These are phyloP conservation scores for Colletotrichum salicis DNA, from an alignment of 2,329 filamentous ascomycete species.

Conservation along the genomic window DNA sequence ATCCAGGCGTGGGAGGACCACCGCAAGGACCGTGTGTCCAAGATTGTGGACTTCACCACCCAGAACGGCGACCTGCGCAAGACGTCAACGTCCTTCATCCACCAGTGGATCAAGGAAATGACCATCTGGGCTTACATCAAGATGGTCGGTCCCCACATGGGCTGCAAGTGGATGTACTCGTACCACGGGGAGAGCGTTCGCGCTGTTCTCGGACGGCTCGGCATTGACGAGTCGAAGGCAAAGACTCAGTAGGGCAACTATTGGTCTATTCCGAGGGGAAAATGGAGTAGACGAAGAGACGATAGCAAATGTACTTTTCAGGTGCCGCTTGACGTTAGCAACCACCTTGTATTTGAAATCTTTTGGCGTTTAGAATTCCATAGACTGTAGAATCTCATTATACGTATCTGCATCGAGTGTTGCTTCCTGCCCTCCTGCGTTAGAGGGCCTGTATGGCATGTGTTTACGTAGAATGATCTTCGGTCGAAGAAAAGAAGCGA, in stretches of 20 bases:
- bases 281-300: too few species aligned
- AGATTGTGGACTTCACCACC: neutral
- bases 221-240: neutral
- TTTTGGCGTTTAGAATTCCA: neutral
- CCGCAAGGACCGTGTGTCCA: neutral
- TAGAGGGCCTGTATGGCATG: fast-evolving
- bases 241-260: neutral
- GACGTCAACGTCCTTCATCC: neutral
- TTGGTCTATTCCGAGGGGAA: too few species aligned
- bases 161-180: neutral
- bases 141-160: neutral
- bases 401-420: too few species aligned
- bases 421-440: too few species aligned
- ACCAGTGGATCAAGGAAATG: neutral
- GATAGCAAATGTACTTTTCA: too few species aligned
- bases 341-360: neutral
- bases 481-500: too few species aligned
- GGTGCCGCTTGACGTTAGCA: too few species aligned
- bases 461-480: too few species aligned
- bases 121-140: neutral
- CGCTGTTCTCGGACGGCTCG: neutral
- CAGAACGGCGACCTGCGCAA: neutral
- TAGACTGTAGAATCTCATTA: neutral
- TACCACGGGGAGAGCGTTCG: neutral
- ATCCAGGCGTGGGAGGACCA: neutral